Percentiles rank a stretch among this genome's conserved stretches.
Evolutionary conservation across 1,284 basidiomycete species (phyloP).

Genomic region (Cryptococcus sp.): DNA sequence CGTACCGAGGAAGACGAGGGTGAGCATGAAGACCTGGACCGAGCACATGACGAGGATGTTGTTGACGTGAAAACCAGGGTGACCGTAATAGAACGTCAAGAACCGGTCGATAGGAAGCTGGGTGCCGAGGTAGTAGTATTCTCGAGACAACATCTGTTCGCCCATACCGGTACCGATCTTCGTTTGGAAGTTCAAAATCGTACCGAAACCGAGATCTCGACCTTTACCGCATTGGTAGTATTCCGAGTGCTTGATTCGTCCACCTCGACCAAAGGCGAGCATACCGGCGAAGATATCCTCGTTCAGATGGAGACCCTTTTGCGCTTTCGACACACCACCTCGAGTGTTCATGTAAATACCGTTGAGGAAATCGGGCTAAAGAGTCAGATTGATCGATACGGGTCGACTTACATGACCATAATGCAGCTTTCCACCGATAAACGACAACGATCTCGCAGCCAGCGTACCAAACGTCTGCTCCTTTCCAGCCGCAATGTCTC

Average conservation of each 20-base stretch:
- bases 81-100: conserved; percentile 99
- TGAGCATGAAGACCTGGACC: conserved; percentile 82
- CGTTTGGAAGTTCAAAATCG: conserved; percentile 98
- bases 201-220: conserved; percentile 97
- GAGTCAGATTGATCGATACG: neutral
- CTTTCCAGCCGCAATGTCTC: conserved; percentile 97
- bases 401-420: conserved; percentile 62
- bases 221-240: conserved; percentile 98
- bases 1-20: conserved; percentile 87
- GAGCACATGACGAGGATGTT: conserved; percentile 96
- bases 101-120: conserved; percentile 97
- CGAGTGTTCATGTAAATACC: conserved; percentile 97
- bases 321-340: conserved; percentile 96
- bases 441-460: conserved; percentile 87
- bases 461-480: conserved; percentile 99
- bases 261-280: conserved; percentile 95
- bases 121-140: conserved; percentile 99
- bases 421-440: conserved; percentile 97
- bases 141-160: conserved; percentile 97
- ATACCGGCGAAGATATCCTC: conserved; percentile 99
- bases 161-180: conserved; percentile 99
- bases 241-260: conserved; percentile 97
- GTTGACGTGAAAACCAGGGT: conserved; percentile 99
- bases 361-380: conserved; percentile 92
- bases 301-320: conserved; percentile 96